Conservation (phyloP, 805 yeast genomes). For the Candida vaughaniae region DNA sequence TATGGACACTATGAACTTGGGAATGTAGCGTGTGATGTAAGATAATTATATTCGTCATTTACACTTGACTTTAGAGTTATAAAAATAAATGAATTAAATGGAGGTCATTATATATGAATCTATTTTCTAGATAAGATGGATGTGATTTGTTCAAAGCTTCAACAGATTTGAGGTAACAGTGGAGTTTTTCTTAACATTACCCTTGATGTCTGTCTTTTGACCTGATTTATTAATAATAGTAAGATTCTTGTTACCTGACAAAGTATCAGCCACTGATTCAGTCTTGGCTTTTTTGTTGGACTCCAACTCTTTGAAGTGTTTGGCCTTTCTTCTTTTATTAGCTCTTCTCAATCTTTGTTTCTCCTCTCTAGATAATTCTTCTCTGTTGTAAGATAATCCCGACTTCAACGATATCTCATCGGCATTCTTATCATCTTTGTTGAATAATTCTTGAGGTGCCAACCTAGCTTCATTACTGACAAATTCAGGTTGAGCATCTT, state of each 20-base stretch:
- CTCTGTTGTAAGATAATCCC: slow-evolving; percentile 78
- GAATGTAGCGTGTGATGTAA: too few relatives aligned
- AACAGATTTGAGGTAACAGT: slow-evolving; percentile 12
- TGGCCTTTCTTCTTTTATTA: slow-evolving; percentile 75
- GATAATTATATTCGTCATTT: too few relatives aligned
- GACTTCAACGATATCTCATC: slow-evolving; percentile 67
- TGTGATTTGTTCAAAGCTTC: too few relatives aligned
- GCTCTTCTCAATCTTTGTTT: slow-evolving; percentile 85
- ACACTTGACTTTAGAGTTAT: too few relatives aligned
- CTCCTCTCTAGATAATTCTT: slow-evolving; percentile 80
- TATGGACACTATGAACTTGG: too few relatives aligned
- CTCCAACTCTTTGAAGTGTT: slow-evolving; percentile 41
- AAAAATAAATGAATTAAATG: too few relatives aligned
- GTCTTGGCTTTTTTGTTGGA: slow-evolving; percentile 39
- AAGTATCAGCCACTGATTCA: slow-evolving; percentile 66
- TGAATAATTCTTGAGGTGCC: slow-evolving; percentile 94
- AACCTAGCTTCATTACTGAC: slow-evolving; percentile 68
- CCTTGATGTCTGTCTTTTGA: slow-evolving; percentile 68
- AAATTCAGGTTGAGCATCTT: slow-evolving; percentile 92
- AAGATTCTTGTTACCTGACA: slow-evolving; percentile 70
- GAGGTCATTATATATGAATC: too few relatives aligned
- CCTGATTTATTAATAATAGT: slow-evolving; percentile 78
- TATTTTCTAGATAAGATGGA: too few relatives aligned
- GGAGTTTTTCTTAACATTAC: slow-evolving; percentile 53
- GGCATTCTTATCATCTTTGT: slow-evolving; percentile 44